These are phyloP conservation scores for Nemania diffusa DNA, from an alignment of 2,329 filamentous ascomycete species.

Conservation along the genomic window DNA sequence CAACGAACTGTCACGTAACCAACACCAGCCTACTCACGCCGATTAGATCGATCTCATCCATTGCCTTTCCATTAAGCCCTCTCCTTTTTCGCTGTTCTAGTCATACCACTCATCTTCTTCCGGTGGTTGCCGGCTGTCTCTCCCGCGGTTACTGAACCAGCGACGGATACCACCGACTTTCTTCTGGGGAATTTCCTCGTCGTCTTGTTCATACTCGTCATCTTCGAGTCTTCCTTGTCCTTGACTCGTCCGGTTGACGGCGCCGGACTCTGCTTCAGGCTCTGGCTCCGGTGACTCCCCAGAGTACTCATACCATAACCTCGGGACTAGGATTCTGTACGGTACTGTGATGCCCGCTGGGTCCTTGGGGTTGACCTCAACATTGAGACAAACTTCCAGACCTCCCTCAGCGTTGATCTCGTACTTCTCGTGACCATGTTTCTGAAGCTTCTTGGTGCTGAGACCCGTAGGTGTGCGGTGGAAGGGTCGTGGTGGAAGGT, in stretches of 20 bases:
- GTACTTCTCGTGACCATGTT: constrained; percentile 58
- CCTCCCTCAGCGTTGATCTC: constrained; percentile 83
- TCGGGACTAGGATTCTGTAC: constrained; percentile 87
- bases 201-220: constrained; percentile 4
- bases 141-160: constrained; percentile 27
- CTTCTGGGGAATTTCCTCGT: constrained; percentile 13
- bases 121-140: background rate
- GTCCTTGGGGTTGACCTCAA: constrained; percentile 87
- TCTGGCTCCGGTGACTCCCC: constrained; percentile 45
- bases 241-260: background rate
- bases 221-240: constrained; percentile 9
- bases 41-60: background rate
- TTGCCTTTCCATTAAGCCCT: background rate
- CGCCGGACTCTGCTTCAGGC: background rate
- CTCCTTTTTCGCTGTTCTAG: background rate
- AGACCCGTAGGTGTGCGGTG: constrained; percentile 77
- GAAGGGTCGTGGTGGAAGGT: constrained; percentile 54
- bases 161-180: constrained; percentile 22
- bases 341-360: constrained; percentile 88
- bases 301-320: constrained; percentile 71
- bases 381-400: constrained; percentile 86
- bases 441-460: constrained; percentile 68
- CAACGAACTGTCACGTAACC: background rate
- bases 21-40: background rate
- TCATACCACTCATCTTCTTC: constrained; percentile 20